phyloP scores from a whole-genome alignment of 1,284 basidiomycete species.

The Boletus hoseneyae region DNA sequence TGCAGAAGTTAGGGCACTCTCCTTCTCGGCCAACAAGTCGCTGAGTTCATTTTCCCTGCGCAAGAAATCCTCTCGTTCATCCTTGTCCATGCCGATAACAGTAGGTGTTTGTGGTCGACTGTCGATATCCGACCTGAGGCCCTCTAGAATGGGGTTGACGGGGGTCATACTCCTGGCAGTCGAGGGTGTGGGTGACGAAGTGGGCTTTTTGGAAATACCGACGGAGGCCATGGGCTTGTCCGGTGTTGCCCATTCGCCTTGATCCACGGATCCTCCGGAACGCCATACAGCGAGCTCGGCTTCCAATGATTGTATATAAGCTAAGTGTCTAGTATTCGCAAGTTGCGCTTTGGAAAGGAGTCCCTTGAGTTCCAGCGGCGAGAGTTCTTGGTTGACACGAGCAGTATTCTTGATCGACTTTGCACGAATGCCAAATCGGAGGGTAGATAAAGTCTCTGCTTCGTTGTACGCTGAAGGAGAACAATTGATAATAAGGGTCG shows the following conservation, averaged over 20 bases:
- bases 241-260: constrained; percentile 77
- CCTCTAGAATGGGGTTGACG: constrained; percentile 76
- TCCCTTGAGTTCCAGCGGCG: constrained; percentile 92
- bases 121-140: constrained; percentile 62
- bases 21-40: constrained; percentile 91
- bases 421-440: constrained; percentile 98
- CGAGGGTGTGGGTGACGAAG: constrained; percentile 61
- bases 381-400: constrained; percentile 97
- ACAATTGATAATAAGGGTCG: constrained; percentile 98
- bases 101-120: constrained; percentile 86
- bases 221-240: constrained; percentile 50
- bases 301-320: constrained; percentile 88
- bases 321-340: constrained; percentile 80
- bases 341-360: constrained; percentile 89
- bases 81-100: constrained; percentile 84
- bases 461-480: constrained; percentile 98
- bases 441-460: constrained; percentile 93
- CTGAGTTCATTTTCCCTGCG: constrained; percentile 95
- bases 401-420: constrained; percentile 99
- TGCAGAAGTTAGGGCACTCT: constrained; percentile 70
- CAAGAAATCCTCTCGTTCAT: constrained; percentile 97
- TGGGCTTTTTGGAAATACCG: constrained; percentile 54
- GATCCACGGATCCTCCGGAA: constrained; percentile 82
- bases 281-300: constrained; percentile 93
- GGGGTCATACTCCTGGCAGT: constrained; percentile 77